These are phyloP conservation scores for Epichloe scottii DNA, from an alignment of 2,329 filamentous ascomycete species.

Conservation along the genomic window DNA sequence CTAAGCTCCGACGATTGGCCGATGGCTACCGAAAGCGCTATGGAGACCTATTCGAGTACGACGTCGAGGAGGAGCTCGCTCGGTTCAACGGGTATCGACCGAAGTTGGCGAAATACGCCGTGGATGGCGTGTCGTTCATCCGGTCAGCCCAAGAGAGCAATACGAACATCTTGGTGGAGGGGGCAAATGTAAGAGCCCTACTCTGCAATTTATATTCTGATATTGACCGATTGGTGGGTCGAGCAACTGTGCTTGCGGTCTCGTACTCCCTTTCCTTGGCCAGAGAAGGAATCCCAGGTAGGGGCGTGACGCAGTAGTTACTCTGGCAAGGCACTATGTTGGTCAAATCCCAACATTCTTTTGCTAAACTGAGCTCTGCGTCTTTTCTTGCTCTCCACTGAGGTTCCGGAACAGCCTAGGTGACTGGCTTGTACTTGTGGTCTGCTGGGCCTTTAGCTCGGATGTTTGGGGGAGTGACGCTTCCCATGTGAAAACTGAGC, in stretches of 20 bases:
- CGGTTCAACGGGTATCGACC: constrained; percentile 46
- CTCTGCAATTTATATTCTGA: too few relatives aligned
- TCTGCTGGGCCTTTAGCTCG: too few relatives aligned
- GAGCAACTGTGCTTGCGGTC: constrained; percentile 11
- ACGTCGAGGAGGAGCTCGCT: constrained; percentile 57
- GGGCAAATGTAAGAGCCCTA: constrained; percentile 27
- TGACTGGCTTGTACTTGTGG: too few relatives aligned
- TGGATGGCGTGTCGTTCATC: constrained; percentile 57
- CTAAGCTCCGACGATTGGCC: constrained; percentile 49
- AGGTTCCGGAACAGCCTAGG: too few relatives aligned
- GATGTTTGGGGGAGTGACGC: too few relatives aligned
- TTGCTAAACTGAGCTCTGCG: too few relatives aligned
- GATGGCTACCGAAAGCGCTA: constrained; percentile 51
- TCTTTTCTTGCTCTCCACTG: too few relatives aligned
- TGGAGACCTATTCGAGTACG: constrained; percentile 51
- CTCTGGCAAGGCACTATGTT: background rate
- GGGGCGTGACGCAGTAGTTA: background rate
- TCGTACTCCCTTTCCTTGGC: constrained; percentile 9
- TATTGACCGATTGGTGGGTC: constrained; percentile 3
- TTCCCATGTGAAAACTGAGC: too few relatives aligned
- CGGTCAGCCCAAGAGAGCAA: constrained; percentile 45
- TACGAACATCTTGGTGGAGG: constrained; percentile 53
- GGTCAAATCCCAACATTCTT: too few relatives aligned
- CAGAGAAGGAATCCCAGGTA: constrained; percentile 1
- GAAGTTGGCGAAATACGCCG: constrained; percentile 42